Base-by-base conservation (phyloP, 116 monocot species). In the Posidonia oceanica region DNA sequence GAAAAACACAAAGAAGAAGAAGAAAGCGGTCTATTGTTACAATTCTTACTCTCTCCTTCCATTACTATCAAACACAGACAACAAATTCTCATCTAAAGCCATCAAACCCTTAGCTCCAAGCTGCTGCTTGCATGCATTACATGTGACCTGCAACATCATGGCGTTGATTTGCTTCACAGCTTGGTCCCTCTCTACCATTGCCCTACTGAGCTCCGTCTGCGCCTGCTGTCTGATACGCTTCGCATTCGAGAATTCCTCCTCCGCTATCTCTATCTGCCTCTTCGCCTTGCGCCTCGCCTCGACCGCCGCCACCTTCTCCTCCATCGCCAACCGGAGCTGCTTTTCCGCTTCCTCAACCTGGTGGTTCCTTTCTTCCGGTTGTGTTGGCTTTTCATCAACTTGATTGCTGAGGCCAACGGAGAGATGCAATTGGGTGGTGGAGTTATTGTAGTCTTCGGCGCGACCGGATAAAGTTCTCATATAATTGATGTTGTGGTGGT, bases 171-270 rank as follows among this genome's bases (percentile, higher is more conserved):
- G 79, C 67, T 75, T 82, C n/a, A 79, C 67, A 1, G 89, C 89
- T 53, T 85, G 84, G 7, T 85, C 85, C 37, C 87, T 75, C 23
- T 87, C 36, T 2, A 87, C 73, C 54, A 78, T 74, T n/a, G 94
- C 94, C 16, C 76, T 75, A 59, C 62, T 73, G 20, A 94, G 81
- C 80, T 94, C 90, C n/a, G 54, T 64, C 64, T 87, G 87, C n/a
- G 94, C 89, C 36, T 89, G 89, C 36, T 75, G 83, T 57, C 94
- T 68, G 4, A 87, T 75, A 23, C 81, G 69, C 75, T 77, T 87
- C 0, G 94, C 89, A 38, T 80, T 82, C 2, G 81, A 77, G 52
- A 94, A 75, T 69, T 94, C 94, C 72, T 78, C 76, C 76, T 94
- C 87, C 0, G 94, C 94, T 14, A 83, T 51, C 65, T 89, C 83